These are phyloP conservation scores for Xylaria scruposa DNA, from an alignment of 495 filamentous ascomycete genomes.

Conservation along the genomic window DNA sequence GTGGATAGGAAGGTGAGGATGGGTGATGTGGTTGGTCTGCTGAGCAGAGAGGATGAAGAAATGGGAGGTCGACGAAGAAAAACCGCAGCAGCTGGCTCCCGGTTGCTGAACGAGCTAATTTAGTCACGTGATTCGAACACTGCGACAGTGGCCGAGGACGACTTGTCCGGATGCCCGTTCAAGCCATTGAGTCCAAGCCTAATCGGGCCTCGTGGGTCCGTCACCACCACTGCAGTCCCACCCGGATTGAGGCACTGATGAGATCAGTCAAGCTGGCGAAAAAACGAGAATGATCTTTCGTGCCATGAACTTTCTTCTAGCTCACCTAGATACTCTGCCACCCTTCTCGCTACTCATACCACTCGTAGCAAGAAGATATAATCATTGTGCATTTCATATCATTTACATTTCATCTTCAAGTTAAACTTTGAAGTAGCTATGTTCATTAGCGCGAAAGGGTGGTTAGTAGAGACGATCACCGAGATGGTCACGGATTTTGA, in stretches of 20 bases:
- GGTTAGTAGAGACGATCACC: too few species aligned
- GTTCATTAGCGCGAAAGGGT: too few species aligned
- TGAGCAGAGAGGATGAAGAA: slow-evolving; percentile 42
- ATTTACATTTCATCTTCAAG: too few species aligned
- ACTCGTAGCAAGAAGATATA: too few species aligned
- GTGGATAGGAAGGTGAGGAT: slow-evolving; percentile 49
- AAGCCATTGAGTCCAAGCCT: slow-evolving; percentile 8
- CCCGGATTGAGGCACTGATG: not conserved
- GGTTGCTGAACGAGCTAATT: slow-evolving; percentile 26
- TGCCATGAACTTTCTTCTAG: not conserved
- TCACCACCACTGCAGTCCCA: not conserved
- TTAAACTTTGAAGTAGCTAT: too few species aligned
- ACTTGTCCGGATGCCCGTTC: slow-evolving; percentile 4
- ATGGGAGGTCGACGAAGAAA: slow-evolving; percentile 37
- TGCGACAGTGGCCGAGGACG: slow-evolving; percentile 1
- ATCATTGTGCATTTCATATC: too few species aligned
- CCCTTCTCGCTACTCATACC: too few species aligned
- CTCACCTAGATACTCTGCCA: too few species aligned
- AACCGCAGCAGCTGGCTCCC: slow-evolving; percentile 31
- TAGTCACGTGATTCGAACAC: slow-evolving; percentile 20
- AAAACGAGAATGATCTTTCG: not conserved
- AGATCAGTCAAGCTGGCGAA: not conserved
- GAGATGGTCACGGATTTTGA: too few species aligned
- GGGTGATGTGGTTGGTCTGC: slow-evolving; percentile 46
- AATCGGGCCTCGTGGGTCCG: slow-evolving; percentile 2